Conservation (phyloP, 139 green algal species). For the Trebouxia sp. region DNA sequence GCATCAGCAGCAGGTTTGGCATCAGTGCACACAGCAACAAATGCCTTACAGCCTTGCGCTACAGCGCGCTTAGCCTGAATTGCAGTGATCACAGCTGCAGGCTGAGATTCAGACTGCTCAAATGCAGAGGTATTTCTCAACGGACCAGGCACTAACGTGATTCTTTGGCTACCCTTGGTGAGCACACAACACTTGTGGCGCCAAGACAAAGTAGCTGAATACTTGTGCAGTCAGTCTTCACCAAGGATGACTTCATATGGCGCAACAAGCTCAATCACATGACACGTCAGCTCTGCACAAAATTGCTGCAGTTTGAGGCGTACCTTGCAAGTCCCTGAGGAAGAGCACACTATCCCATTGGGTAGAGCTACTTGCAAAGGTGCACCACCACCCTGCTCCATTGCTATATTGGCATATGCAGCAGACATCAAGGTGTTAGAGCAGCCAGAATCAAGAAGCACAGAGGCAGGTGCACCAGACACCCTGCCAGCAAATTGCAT, state of each 20-base stretch:
- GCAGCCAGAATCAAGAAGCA: background rate
- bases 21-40: background rate
- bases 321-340: background rate
- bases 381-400: no score
- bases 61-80: background rate
- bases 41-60: background rate
- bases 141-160: background rate
- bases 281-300: background rate
- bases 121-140: no score
- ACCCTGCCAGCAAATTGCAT: background rate
- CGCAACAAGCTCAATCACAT: background rate
- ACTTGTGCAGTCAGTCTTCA: background rate
- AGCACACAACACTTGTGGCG: background rate
- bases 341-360: background rate
- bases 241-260: background rate
- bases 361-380: background rate
- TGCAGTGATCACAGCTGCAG: background rate
- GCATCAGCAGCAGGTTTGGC: background rate
- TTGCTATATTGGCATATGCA: background rate
- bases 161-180: background rate
- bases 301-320: background rate
- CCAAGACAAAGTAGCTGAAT: conserved; percentile 10
- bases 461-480: background rate
- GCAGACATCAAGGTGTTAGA: background rate
- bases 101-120: background rate